Base-by-base conservation (phyloP, 768 basidiomycete species). In the Termitomyces sp. region DNA sequence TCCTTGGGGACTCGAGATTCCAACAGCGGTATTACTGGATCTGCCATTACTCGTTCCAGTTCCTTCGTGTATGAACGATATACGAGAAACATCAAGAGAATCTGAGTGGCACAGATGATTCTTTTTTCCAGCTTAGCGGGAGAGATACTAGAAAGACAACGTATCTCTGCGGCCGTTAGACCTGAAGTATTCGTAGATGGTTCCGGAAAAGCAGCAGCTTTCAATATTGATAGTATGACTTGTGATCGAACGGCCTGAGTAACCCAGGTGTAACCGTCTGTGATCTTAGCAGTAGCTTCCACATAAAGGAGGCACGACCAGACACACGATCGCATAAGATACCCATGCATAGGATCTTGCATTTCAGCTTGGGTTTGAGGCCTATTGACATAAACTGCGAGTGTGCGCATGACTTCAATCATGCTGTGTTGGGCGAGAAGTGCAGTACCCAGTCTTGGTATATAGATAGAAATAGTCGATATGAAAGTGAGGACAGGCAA, bases 241-340 rank as follows among this genome's bases (percentile, higher is more conserved):
- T 50, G 55, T 10, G 55, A 49, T 13, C 55, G 46, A 48, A 56
- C 39, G 16, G 55, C 55, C 37, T 56, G 55, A 10, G 55, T 49
- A 14, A 56, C n/a, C 55, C 55, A 56, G 20, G 55, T 56, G 55
- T 48, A 56, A 20, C 55, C 55, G 20, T 56, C 55, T 7, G 37
- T 48, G 14, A 56, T 33, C 32, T 49, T 56, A 4, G 55, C 18
- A 26, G 47, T 20, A 20, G 46, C 47, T 32, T 39, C 5, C 12
- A 56, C 39, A 50, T 56, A 56, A n/a, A 49, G 5, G 8, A 56
- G 46, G 34, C 34, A 49, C 14, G 37, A 49, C 47, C 47, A 49
- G 7, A 56, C 8, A 24, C 55, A 56, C 34, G 45, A 39, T 39
- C 55, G 26, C 3, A 39, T 13, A 26, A 32, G 33, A 30, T 42